These are phyloP conservation scores for Singerocomus rubriflavus DNA, from an alignment of 1,284 basidiomycete species.

Conservation along the genomic window DNA sequence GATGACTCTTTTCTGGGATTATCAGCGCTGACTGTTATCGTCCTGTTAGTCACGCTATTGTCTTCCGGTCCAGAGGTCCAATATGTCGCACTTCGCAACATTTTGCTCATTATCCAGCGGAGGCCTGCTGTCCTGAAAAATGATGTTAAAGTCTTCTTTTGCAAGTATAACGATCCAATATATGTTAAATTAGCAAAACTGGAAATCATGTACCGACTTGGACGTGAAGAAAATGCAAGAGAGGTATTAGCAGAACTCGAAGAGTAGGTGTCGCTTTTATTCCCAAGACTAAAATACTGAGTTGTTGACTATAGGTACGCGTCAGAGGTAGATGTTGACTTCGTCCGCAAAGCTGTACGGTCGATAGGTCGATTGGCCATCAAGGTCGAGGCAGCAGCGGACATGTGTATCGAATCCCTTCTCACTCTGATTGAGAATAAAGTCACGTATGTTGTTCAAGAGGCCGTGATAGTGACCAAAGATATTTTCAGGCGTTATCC, in stretches of 20 bases:
- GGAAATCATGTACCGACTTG: slow-evolving; percentile 97
- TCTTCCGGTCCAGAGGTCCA: slow-evolving; percentile 98
- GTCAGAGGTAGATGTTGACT: slow-evolving; percentile 97
- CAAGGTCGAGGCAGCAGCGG: slow-evolving; percentile 90
- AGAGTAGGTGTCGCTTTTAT: slow-evolving; percentile 60
- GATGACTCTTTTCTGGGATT: not conserved
- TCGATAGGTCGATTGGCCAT: slow-evolving; percentile 96
- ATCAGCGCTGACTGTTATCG: slow-evolving; percentile 7
- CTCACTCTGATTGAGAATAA: slow-evolving; percentile 90
- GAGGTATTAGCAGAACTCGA: slow-evolving; percentile 93
- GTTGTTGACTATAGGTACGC: slow-evolving; percentile 68
- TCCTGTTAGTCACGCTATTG: slow-evolving; percentile 77
- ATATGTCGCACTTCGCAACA: slow-evolving; percentile 96
- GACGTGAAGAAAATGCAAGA: slow-evolving; percentile 85
- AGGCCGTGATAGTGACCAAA: slow-evolving; percentile 96
- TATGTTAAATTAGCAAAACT: slow-evolving; percentile 99
- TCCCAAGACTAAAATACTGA: slow-evolving; percentile 1
- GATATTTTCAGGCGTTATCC: slow-evolving; percentile 98
- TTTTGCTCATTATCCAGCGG: slow-evolving; percentile 94
- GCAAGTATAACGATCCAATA: slow-evolving; percentile 99
- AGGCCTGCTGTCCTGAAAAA: slow-evolving; percentile 91
- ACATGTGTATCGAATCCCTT: slow-evolving; percentile 86
- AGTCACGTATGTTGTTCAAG: slow-evolving; percentile 96
- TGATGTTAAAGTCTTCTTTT: slow-evolving; percentile 99
- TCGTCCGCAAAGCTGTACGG: slow-evolving; percentile 95